phyloP scores from a whole-genome alignment of 2,329 filamentous ascomycete genomes.

The Amauroascus niger region DNA sequence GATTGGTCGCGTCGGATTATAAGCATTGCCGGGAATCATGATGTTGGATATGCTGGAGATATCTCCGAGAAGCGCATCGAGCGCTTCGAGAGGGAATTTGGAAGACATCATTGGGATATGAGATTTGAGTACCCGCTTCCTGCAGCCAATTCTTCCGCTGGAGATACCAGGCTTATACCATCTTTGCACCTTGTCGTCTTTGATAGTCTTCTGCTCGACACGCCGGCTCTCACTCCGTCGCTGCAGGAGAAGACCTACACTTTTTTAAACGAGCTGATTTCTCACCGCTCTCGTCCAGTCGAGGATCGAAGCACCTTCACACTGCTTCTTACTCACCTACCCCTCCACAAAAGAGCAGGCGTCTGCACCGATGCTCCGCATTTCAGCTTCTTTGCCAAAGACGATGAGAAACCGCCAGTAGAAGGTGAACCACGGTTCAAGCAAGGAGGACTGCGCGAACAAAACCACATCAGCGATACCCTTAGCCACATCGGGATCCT shows the following conservation, averaged over 20 bases:
- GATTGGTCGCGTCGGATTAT: constrained; percentile 70
- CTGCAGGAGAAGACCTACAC: constrained; percentile 68
- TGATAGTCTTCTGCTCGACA: constrained; percentile 91
- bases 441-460: constrained; percentile 56
- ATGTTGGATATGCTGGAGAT: constrained; percentile 92
- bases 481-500: constrained; percentile 62
- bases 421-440: constrained; percentile 28
- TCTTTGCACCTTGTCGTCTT: constrained; percentile 74
- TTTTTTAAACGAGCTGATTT: constrained; percentile 55
- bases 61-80: constrained; percentile 63
- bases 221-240: constrained; percentile 56
- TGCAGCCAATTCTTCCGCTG: constrained; percentile 21
- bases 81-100: constrained; percentile 77
- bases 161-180: constrained; percentile 29
- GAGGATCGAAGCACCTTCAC: constrained; percentile 61
- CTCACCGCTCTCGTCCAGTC: constrained; percentile 49
- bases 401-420: constrained; percentile 40
- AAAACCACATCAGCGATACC: constrained; percentile 73
- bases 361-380: constrained; percentile 76
- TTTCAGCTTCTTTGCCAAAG: constrained; percentile 68
- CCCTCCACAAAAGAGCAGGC: constrained; percentile 71
- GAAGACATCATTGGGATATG: constrained; percentile 82
- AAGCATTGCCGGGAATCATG: constrained; percentile 89
- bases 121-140: constrained; percentile 51
- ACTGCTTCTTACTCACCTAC: constrained; percentile 82